Conservation (phyloP, 176 grass and related monocot genomes). For the Cymbopogon citratus region DNA sequence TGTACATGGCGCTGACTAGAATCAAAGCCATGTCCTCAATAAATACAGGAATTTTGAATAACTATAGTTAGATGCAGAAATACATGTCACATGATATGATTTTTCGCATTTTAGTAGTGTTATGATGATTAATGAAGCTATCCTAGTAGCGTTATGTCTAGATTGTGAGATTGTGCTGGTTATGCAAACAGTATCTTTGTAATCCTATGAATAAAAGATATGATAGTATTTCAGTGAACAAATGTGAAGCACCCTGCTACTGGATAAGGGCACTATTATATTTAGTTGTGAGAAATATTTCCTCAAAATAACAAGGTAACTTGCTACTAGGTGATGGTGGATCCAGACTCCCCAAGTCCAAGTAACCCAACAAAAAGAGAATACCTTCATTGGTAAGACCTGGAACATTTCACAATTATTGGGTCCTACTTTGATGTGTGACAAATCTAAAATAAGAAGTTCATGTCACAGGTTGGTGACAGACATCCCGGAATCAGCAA, state of each 20-base stretch:
- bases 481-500: slow-evolving; percentile 79
- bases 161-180: neutral
- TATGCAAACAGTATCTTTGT: neutral
- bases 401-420: slow-evolving; percentile 6
- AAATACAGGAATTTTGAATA: slow-evolving; percentile 25
- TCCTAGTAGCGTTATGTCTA: no score
- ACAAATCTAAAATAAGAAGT: slow-evolving; percentile 20
- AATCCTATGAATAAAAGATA: slow-evolving; percentile 19
- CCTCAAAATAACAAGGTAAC: slow-evolving; percentile 34
- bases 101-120: neutral
- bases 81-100: slow-evolving; percentile 21
- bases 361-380: slow-evolving; percentile 92
- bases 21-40: slow-evolving; percentile 28
- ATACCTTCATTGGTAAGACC: slow-evolving; percentile 87
- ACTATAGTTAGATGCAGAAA: slow-evolving; percentile 13
- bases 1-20: neutral
- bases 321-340: slow-evolving; percentile 83
- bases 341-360: slow-evolving; percentile 94
- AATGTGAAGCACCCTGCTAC: slow-evolving; percentile 1
- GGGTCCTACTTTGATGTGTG: slow-evolving; percentile 17
- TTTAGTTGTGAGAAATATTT: slow-evolving; percentile 17
- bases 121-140: neutral
- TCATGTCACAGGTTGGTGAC: slow-evolving; percentile 82
- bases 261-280: neutral
- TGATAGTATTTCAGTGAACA: slow-evolving; percentile 1